phyloP scores from a whole-genome alignment of 495 filamentous ascomycete genomes.

The Penicillium lividum region DNA sequence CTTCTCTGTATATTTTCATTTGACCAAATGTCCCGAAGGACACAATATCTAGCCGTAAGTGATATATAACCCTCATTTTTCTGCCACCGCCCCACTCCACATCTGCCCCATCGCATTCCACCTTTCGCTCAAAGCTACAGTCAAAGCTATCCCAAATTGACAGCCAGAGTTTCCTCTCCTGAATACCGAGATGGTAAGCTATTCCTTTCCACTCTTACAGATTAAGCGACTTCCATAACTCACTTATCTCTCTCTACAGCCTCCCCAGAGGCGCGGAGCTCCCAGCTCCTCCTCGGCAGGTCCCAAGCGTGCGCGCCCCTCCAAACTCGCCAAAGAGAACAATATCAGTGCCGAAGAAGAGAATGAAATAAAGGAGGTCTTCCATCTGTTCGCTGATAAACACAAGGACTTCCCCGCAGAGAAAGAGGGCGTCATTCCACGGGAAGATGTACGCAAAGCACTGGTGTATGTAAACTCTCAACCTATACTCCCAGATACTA shows the following conservation, averaged over 20 bases:
- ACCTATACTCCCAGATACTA: not conserved
- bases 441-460: constrained; percentile 77
- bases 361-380: constrained; percentile 86
- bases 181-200: not conserved
- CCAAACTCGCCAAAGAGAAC: constrained; percentile 87
- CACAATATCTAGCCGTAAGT: constrained; percentile 25
- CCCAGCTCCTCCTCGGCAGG: constrained; percentile 29
- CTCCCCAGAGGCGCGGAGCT: constrained; percentile 43
- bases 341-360: constrained; percentile 81
- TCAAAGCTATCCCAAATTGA: not conserved
- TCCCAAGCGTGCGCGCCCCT: constrained; percentile 57
- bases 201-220: not conserved
- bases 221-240: not conserved
- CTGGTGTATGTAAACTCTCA: constrained; percentile 61
- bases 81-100: constrained; percentile 3
- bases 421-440: constrained; percentile 71
- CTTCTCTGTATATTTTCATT: constrained; percentile 87
- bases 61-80: constrained; percentile 10
- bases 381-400: constrained; percentile 67
- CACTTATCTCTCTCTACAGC: constrained; percentile 22
- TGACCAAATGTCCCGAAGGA: constrained; percentile 79
- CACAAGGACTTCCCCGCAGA: constrained; percentile 63
- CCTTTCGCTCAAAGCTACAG: not conserved
- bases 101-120: not conserved
- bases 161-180: not conserved